A percentile compares a stretch with the other conserved stretches of the same genome.
phyloP scores from a whole-genome alignment of 495 filamentous ascomycete species.

The Baudoinia panamericana region DNA sequence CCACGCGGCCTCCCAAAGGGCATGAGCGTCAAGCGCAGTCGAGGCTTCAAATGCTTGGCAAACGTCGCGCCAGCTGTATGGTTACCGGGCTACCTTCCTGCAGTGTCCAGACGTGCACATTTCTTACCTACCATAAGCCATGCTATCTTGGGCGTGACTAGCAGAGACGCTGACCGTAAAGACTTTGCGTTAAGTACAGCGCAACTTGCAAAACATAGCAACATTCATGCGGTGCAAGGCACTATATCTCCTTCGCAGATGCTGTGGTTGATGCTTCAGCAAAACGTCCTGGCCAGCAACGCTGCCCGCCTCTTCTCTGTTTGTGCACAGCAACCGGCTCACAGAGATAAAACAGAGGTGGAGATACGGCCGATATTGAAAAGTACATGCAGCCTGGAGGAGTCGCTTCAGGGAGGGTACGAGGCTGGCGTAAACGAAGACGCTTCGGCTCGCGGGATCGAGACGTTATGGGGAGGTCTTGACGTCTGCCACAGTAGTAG shows the following conservation, averaged over 20 bases:
- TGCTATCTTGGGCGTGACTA: conserved; percentile 12
- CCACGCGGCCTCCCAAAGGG: conserved; percentile 4
- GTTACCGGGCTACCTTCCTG: conserved; percentile 22
- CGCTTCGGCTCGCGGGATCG: no score
- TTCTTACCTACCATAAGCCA: conserved; percentile 25
- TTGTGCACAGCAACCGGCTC: no score
- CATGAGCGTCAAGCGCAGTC: conserved; percentile 15
- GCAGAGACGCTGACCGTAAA: background rate
- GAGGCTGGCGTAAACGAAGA: no score
- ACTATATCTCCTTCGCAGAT: no score
- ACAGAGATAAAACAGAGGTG: no score
- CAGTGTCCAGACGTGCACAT: conserved; percentile 19
- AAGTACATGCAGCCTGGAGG: no score
- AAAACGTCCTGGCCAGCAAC: background rate
- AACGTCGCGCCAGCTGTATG: conserved; percentile 24
- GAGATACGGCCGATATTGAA: no score
- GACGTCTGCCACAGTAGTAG: no score
- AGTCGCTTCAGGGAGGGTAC: no score
- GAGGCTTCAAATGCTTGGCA: conserved; percentile 13
- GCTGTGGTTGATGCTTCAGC: conserved; percentile 1
- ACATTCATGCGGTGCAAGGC: no score
- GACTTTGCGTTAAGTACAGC: background rate
- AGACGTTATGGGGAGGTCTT: no score
- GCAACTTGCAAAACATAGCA: no score
- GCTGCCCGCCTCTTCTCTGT: background rate